These are phyloP conservation scores for Skeletonema marinoi DNA, from an alignment of 108 stramenopile genomes.

Conservation along the genomic window DNA sequence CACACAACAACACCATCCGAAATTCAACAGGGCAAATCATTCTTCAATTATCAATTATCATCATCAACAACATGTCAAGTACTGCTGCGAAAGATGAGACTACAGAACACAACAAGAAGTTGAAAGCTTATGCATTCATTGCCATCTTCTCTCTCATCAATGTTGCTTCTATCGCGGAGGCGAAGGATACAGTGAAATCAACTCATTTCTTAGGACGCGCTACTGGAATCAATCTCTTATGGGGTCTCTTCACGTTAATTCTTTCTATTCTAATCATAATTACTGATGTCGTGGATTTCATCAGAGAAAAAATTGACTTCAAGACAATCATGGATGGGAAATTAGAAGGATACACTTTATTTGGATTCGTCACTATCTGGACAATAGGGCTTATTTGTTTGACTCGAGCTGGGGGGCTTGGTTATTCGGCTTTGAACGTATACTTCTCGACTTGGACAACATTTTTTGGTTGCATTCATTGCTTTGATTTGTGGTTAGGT, in stretches of 20 bases:
- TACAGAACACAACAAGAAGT: constrained; percentile 63
- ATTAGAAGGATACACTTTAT: constrained; percentile 62
- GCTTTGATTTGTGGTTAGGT: constrained; percentile 65
- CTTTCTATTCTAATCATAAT: constrained; percentile 46
- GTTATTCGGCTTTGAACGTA: constrained; percentile 58
- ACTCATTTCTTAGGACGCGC: background rate
- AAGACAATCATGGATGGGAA: constrained; percentile 60
- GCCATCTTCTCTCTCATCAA: constrained; percentile 51
- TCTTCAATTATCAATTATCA: too few relatives aligned
- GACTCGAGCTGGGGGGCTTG: constrained; percentile 57
- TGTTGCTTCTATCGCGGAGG: constrained; percentile 43
- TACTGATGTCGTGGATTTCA: constrained; percentile 49
- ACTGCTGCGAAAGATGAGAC: background rate
- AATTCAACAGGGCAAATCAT: too few relatives aligned
- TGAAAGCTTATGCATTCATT: constrained; percentile 66
- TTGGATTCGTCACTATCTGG: constrained; percentile 58
- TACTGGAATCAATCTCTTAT: constrained; percentile 23
- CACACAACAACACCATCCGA: too few relatives aligned
- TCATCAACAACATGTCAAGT: background rate
- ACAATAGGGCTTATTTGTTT: constrained; percentile 27
- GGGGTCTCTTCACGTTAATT: constrained; percentile 61
- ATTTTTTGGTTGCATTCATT: constrained; percentile 38
- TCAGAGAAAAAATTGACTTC: constrained; percentile 48
- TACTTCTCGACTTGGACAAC: constrained; percentile 63
- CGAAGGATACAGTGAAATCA: background rate